A percentile compares a stretch with the other conserved stretches of the same genome.
phyloP scores from a whole-genome alignment of 106 monocot genomes.

The Dioscorea dumetorum region DNA sequence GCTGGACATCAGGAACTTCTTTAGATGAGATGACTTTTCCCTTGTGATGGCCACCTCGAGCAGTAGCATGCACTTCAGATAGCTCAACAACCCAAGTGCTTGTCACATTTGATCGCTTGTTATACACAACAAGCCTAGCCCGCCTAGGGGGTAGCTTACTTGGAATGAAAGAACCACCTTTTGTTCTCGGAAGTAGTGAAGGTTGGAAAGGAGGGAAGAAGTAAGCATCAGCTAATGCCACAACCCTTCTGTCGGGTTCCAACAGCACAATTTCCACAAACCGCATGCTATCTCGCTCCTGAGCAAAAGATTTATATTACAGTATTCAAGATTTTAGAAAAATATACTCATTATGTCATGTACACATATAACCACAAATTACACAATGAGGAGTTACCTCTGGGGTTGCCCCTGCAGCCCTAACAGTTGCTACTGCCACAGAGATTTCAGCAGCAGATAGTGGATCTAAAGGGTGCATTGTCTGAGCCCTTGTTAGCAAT shows the following conservation, averaged over 20 bases:
- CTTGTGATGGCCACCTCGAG: slow-evolving; percentile 95
- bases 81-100: slow-evolving; percentile 89
- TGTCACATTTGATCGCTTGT: slow-evolving; percentile 87
- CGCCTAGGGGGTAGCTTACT: slow-evolving; percentile 82
- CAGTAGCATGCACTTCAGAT: slow-evolving; percentile 90
- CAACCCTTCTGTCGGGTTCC: slow-evolving; percentile 84
- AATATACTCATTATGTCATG: too few species aligned
- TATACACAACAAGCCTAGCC: slow-evolving; percentile 92
- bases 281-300: slow-evolving; percentile 96
- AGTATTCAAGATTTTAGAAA: not conserved
- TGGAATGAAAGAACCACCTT: slow-evolving; percentile 86
- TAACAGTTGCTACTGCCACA: slow-evolving; percentile 93
- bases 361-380: not conserved
- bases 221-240: slow-evolving; percentile 96
- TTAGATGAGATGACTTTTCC: slow-evolving; percentile 86
- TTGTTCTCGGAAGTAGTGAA: slow-evolving; percentile 81
- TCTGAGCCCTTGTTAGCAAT: slow-evolving; percentile 63
- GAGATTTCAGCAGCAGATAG: slow-evolving; percentile 96
- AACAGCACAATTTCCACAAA: slow-evolving; percentile 90
- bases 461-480: slow-evolving; percentile 91
- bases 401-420: slow-evolving; percentile 90
- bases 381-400: slow-evolving; percentile 40
- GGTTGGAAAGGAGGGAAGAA: slow-evolving; percentile 99
- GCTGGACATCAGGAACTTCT: slow-evolving; percentile 91
- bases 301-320: not conserved